Base-by-base conservation (phyloP, 305 asterid species). In the Ruellia speciosa region DNA sequence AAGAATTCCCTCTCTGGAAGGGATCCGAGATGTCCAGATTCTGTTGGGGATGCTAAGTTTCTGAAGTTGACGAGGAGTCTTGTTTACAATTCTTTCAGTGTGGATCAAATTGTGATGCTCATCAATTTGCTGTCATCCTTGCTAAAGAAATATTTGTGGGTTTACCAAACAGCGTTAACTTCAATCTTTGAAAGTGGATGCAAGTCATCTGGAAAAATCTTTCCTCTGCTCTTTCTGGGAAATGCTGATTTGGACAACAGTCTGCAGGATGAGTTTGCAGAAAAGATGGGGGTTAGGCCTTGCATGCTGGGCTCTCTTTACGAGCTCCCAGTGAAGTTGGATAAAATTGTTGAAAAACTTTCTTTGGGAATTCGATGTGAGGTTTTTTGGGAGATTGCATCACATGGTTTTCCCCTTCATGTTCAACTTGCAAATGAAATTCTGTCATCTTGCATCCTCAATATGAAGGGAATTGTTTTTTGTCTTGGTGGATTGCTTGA, bases 391-490 rank as follows among this genome's bases (percentile, higher is more conserved):
- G 85, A 85, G 73, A 63, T 83, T 66, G 71, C 66, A 17, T 69
- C 89, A 79, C 95, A 86, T 76, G 99, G 99, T 18, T 83, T 93
- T 71, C 95, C 99, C 16, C 81, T 85, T 65, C 70, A 75, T 73
- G 62, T 66, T 68, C 86, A 72, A 55, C 72, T 64, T 73, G 68
- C 75, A 8, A 69, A 85, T 65, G 96, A 80, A 68, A 65, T 80
- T 75, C 63, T 93, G 47, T 81, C 94, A 33, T 93, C 97, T 60
- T 89, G 95, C 75, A 75, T 84, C 62, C 86, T 86, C 71, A 84
- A 63, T 76, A 77, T 85, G 66, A 74, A 66, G 64, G 88, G 85
- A 50, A 81, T 86, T 59, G 66, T 89, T 64, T 39, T 37, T 57
- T 64, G 80, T 69, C 76, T 93, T 49, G 80, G 81, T 64, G 87